phyloP scores from a whole-genome alignment of 306 rosid genomes.

The Prunus fruticosa region DNA sequence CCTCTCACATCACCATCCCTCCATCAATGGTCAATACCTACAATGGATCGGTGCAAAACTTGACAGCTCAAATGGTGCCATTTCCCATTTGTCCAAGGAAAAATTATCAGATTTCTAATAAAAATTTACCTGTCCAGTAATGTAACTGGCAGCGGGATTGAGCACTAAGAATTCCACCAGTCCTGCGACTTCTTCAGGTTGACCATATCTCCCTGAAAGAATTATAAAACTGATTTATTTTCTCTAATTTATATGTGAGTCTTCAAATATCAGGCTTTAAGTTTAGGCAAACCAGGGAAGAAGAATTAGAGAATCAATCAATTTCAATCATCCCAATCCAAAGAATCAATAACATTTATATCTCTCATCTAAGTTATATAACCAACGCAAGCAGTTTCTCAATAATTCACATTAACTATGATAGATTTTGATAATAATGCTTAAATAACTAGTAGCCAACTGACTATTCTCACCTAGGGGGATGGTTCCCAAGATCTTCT shows the following conservation, averaged over 20 bases:
- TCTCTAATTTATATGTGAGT: not conserved
- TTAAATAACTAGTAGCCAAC: not conserved
- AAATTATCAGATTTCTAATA: not conserved
- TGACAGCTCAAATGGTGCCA: not conserved
- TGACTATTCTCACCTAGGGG: conserved; percentile 66
- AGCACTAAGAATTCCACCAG: conserved; percentile 90
- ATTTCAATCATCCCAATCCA: not conserved
- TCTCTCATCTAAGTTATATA: not conserved
- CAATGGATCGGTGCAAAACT: not conserved
- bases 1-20: conserved; percentile 82
- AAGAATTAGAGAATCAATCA: not conserved
- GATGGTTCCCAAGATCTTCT: conserved; percentile 75
- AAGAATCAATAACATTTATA: not conserved
- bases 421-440: not conserved
- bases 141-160: conserved; percentile 80
- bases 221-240: conserved; percentile 2
- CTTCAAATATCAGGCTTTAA: not conserved
- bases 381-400: not conserved
- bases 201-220: conserved; percentile 86
- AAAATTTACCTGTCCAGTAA: conserved; percentile 74
- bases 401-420: not conserved
- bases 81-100: not conserved
- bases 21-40: conserved; percentile 92
- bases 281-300: not conserved
- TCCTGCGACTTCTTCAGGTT: conserved; percentile 96